Evolutionary conservation across 345 rosid species (phyloP).

Genomic region (Acer campestre): DNA sequence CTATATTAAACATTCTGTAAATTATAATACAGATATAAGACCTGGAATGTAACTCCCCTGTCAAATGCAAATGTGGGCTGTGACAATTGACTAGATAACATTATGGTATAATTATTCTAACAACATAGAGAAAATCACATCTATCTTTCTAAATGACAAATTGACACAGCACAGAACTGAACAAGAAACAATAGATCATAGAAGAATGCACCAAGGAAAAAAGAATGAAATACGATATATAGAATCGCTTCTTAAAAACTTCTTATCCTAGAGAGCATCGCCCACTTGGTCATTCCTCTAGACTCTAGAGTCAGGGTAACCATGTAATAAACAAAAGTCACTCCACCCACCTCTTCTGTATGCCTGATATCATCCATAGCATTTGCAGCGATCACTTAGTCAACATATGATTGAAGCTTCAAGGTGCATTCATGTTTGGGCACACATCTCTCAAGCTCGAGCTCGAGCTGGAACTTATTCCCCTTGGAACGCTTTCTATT

Average conservation of each 20-base stretch:
- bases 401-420: constrained; percentile 23
- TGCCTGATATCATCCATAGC: constrained; percentile 22
- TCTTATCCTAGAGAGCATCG: constrained; percentile 4
- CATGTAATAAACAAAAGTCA: constrained; percentile 17
- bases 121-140: not conserved
- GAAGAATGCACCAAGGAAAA: not conserved
- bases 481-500: constrained; percentile 12
- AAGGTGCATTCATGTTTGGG: constrained; percentile 16
- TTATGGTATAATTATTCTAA: not conserved
- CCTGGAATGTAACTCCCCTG: not conserved
- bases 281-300: constrained; percentile 18
- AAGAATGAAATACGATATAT: not conserved
- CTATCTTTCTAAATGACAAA: constrained; percentile 1
- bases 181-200: not conserved
- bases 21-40: not conserved
- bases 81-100: not conserved
- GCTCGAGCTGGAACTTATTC: constrained; percentile 17
- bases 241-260: constrained; percentile 13
- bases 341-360: constrained; percentile 38
- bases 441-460: constrained; percentile 22
- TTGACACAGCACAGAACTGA: not conserved
- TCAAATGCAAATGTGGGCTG: not conserved
- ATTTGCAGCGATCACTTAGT: constrained; percentile 21
- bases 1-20: not conserved
- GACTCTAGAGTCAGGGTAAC: constrained; percentile 15